A percentile compares a stretch with the other conserved stretches of the same genome.
phyloP scores from a whole-genome alignment of 768 basidiomycete species.

The Auricularia cornea region DNA sequence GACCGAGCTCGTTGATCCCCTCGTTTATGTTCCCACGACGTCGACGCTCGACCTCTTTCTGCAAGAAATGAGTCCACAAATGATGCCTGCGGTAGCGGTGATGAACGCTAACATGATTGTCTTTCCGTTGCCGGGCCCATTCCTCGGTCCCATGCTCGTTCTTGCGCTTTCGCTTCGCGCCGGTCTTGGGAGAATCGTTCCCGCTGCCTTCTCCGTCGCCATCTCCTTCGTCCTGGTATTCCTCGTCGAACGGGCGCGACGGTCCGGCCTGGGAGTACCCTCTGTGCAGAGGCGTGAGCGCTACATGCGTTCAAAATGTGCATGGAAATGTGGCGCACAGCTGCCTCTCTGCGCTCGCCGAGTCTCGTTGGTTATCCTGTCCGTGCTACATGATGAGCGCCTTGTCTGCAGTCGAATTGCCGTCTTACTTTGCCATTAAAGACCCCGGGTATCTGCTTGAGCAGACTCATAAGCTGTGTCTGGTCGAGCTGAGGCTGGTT shows the following conservation, averaged over 20 bases:
- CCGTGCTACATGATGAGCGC: not conserved
- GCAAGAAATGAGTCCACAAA: conserved; percentile 32
- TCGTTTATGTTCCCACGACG: conserved; percentile 94
- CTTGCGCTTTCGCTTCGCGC: conserved; percentile 13
- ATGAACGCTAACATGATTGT: conserved; percentile 55
- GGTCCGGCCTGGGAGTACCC: not conserved
- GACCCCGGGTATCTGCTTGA: conserved; percentile 45
- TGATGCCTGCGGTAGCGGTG: conserved; percentile 4
- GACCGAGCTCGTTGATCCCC: conserved; percentile 86
- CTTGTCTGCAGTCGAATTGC: no score
- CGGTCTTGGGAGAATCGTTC: conserved; percentile 16
- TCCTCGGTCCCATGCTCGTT: conserved; percentile 64
- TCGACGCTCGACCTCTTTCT: conserved; percentile 98
- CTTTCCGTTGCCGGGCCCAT: conserved; percentile 73
- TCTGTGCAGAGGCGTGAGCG: not conserved
- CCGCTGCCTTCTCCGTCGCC: conserved; percentile 20
- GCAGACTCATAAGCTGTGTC: conserved; percentile 49
- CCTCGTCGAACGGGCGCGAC: not conserved
- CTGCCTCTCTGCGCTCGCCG: not conserved
- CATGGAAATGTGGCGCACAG: not conserved
- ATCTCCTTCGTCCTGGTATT: not conserved
- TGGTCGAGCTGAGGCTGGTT: conserved; percentile 29
- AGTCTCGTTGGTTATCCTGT: not conserved
- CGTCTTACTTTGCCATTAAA: no score
- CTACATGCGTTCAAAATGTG: not conserved